Evolutionary conservation across 345 rosid species (phyloP).

Genomic region (Gossypium mustelinum): DNA sequence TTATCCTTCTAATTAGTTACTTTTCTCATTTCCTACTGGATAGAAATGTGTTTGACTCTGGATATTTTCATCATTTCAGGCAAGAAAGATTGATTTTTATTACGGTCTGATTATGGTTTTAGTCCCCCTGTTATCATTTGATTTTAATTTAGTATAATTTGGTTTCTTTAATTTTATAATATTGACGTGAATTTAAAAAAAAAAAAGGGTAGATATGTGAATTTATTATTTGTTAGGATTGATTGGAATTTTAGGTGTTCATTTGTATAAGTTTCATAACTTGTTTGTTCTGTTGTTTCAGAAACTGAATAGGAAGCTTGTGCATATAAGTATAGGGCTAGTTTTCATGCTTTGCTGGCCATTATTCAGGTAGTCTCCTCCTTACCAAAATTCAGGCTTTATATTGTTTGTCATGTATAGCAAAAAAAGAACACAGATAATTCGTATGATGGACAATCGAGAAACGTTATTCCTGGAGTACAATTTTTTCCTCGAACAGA

Average conservation of each 20-base stretch:
- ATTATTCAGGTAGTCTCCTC: conserved; percentile 53
- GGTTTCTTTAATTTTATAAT: too few species aligned
- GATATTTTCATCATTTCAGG: neutral
- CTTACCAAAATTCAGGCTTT: conserved; percentile 12
- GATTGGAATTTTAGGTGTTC: neutral
- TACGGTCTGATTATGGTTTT: neutral
- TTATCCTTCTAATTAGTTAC: neutral
- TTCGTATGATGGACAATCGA: too few species aligned
- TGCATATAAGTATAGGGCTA: conserved; percentile 80
- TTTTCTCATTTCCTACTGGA: neutral
- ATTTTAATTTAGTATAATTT: neutral
- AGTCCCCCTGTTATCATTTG: neutral
- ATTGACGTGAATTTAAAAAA: too few species aligned
- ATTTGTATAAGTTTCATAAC: conserved; percentile 9
- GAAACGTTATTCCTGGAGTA: too few species aligned
- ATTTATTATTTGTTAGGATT: too few species aligned
- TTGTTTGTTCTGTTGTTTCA: conserved; percentile 27
- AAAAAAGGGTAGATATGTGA: too few species aligned
- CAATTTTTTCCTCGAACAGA: too few species aligned
- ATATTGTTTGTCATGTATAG: neutral
- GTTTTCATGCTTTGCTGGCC: conserved; percentile 93
- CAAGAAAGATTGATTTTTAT: neutral
- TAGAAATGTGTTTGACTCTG: neutral
- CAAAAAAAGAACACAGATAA: too few species aligned
- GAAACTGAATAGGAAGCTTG: conserved; percentile 80